Evolutionary conservation across 176 grass and related monocot genomes (phyloP), one percentile per base, ranked within the genome.

Genomic region (Phragmites australis): DNA sequence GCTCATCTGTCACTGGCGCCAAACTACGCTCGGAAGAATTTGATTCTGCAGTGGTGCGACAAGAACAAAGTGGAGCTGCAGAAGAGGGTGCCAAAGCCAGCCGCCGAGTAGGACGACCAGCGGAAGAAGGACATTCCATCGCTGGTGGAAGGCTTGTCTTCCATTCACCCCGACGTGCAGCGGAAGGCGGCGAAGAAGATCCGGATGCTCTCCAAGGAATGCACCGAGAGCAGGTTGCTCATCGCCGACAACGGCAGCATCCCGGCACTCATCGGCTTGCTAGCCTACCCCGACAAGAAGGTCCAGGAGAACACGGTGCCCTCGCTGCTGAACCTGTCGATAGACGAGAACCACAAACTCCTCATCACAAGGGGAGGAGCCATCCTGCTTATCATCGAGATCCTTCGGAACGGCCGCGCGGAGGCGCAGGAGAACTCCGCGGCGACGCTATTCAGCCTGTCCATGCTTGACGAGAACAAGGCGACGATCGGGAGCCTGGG

Each of bases 1-100:
- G 27, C 70, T 14, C 92, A 94, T 13, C 52, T 75, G 8, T 91
- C 88, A 2, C 46, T 94, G 74, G 92, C 92, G 29, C 88, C 92
- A 21, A 94, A 94, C 76, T 94, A 88, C 64, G 92, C 92, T 43
- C 44, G 91, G 9, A 90, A 88, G 65, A 94, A 87, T 76, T 22
- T 91, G 31, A 94, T 94, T 64, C 54, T 88, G 43, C 79, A 94
- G 37, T 94, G 92, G 92, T 91, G 92, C 77, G 88, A 91, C 65
- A 91, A 78, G 86, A 67, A 94, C 73, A 94, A 84, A 60, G 88
- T 94, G 31, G 92, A 94, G 65, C 79, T 91, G 37, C 83, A 84
- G 83, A 94, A 90, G 81, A 47, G 83, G 62, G 88, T 91, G 54
- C 64, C 82, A 11, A 75, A 88, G 39, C 81, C 75, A 1, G 79